Conservation (phyloP, 768 basidiomycete species). For the Mycena kentingensis region DNA sequence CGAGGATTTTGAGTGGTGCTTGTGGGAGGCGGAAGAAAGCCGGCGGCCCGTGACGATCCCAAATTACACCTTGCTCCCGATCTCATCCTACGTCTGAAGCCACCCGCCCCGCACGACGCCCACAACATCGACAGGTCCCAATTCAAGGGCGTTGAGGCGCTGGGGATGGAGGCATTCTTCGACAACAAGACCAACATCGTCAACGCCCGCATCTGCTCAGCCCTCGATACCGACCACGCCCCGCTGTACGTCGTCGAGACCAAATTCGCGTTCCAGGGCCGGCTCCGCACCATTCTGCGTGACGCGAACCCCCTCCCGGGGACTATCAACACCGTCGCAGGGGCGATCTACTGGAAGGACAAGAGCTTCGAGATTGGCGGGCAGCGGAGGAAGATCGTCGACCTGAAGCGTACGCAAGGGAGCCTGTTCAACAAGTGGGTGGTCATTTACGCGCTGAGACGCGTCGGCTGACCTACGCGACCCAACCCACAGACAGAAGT, state of each 20-base stretch:
- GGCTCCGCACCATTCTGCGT: slow-evolving; percentile 46
- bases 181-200: slow-evolving; percentile 54
- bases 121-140: too few relatives aligned
- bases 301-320: slow-evolving; percentile 48
- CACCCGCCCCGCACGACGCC: too few relatives aligned
- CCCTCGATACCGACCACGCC: slow-evolving; percentile 47
- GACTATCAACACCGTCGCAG: slow-evolving; percentile 34
- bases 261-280: slow-evolving; percentile 43
- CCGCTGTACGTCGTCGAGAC: slow-evolving; percentile 47
- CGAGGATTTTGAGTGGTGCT: too few relatives aligned
- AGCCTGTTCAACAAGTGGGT: slow-evolving; percentile 33
- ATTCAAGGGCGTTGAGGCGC: too few relatives aligned
- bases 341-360: slow-evolving; percentile 52
- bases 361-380: slow-evolving; percentile 49
- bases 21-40: too few relatives aligned
- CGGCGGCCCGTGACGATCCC: too few relatives aligned
- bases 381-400: slow-evolving; percentile 38
- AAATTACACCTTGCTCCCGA: too few relatives aligned
- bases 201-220: slow-evolving; percentile 43
- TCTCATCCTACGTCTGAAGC: too few relatives aligned
- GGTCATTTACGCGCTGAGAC: too few relatives aligned
- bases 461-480: not conserved
- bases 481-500: slow-evolving; percentile 31
- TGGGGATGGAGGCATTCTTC: slow-evolving; percentile 57
- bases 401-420: slow-evolving; percentile 42